A percentile compares a stretch with the other conserved stretches of the same genome.
phyloP scores from a whole-genome alignment of 2,329 filamentous ascomycete species.

The Botryotinia calthae region DNA sequence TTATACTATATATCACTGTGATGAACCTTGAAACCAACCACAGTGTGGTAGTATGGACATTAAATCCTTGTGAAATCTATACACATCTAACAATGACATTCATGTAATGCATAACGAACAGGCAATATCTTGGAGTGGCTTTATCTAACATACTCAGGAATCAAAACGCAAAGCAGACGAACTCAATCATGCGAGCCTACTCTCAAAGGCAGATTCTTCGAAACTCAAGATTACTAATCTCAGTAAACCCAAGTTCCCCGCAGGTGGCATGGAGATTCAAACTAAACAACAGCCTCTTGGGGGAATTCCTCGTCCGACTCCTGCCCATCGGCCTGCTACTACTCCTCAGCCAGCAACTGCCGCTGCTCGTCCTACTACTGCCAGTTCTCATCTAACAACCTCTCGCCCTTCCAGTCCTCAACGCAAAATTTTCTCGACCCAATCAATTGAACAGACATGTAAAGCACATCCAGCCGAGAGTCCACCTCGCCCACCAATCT shows the following conservation, averaged over 20 bases:
- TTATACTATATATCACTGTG: neutral
- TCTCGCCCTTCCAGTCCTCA: neutral
- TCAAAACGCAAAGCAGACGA: constrained; percentile 42
- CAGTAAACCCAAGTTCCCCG: neutral
- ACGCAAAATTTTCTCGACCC: neutral
- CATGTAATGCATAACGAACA: neutral
- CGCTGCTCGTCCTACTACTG: neutral
- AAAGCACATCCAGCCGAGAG: neutral
- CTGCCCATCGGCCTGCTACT: neutral
- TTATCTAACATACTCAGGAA: constrained; percentile 15
- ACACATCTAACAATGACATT: neutral
- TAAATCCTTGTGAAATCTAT: neutral
- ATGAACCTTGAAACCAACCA: neutral
- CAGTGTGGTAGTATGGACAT: constrained; percentile 14
- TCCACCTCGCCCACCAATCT: neutral
- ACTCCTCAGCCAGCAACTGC: neutral
- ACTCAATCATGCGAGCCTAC: constrained; percentile 42
- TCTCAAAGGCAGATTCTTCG: constrained; percentile 15
- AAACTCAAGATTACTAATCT: neutral
- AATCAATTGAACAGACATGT: neutral
- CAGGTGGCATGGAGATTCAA: neutral
- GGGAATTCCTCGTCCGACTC: neutral
- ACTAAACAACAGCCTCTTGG: neutral
- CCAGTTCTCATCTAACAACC: no score
- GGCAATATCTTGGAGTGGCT: no score